Evolutionary conservation across 108 stramenopile species (phyloP).

Genomic region (Cyclotella choctawhatcheeana): DNA sequence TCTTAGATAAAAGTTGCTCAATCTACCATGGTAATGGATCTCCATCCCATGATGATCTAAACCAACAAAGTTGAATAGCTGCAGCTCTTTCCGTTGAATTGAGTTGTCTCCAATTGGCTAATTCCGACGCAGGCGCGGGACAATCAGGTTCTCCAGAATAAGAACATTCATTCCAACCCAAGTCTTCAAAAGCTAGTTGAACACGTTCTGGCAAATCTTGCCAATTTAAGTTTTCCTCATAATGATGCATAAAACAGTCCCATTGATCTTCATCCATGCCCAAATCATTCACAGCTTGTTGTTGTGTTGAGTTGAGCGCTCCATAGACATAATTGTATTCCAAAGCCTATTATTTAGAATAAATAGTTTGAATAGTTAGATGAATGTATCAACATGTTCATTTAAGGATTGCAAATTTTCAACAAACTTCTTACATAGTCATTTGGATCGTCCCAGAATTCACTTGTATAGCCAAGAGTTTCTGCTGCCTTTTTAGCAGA

Average conservation of each 20-base stretch:
- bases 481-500: background rate
- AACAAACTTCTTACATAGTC: constrained; percentile 2
- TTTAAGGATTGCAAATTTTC: no score
- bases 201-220: background rate
- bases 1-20: no score
- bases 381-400: no score
- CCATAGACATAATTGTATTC: background rate
- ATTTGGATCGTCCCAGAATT: background rate
- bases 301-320: constrained; percentile 12
- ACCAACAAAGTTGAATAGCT: constrained; percentile 3
- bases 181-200: background rate
- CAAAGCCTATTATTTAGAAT: background rate
- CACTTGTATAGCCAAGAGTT: constrained; percentile 4
- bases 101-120: background rate
- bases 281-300: background rate
- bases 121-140: background rate
- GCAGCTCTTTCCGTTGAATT: background rate
- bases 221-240: background rate
- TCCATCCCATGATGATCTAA: background rate
- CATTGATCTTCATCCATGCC: constrained; percentile 4
- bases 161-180: constrained; percentile 9
- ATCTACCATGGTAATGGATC: constrained; percentile 6
- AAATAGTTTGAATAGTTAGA: background rate
- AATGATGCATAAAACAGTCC: constrained; percentile 19
- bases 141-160: background rate